Evolutionary conservation across 345 rosid species (phyloP).

Genomic region (Hypericum androsaemum): DNA sequence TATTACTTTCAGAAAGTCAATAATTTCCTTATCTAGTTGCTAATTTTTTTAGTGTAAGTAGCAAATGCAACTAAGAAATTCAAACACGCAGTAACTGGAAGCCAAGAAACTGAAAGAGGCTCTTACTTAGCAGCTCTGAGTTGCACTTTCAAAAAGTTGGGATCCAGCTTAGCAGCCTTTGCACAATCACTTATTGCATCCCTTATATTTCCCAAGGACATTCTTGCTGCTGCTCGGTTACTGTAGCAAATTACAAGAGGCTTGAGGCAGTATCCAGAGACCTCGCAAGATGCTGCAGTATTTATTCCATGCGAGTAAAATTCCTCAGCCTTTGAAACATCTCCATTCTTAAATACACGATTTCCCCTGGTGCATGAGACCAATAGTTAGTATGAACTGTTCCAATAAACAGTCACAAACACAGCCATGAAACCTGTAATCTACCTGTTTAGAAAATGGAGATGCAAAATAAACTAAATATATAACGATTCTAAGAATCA

Average conservation of each 20-base stretch:
- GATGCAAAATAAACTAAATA: too few species aligned
- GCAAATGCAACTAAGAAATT: too few species aligned
- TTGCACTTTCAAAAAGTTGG: constrained; percentile 66
- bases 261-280: constrained; percentile 37
- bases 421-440: too few species aligned
- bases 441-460: too few species aligned
- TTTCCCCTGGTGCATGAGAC: constrained; percentile 59
- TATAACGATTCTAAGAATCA: too few species aligned
- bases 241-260: constrained; percentile 88
- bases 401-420: too few species aligned
- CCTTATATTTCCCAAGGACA: constrained; percentile 86
- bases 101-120: constrained; percentile 1
- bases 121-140: constrained; percentile 90
- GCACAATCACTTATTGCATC: constrained; percentile 80
- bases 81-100: too few species aligned
- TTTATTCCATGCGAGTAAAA: constrained; percentile 71
- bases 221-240: constrained; percentile 89
- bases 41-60: too few species aligned
- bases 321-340: constrained; percentile 66
- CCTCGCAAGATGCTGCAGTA: constrained; percentile 38
- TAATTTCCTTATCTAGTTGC: too few species aligned
- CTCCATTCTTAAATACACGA: constrained; percentile 53
- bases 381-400: too few species aligned
- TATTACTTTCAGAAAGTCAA: too few species aligned
- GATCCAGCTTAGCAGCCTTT: constrained; percentile 62